phyloP scores from a whole-genome alignment of 164 flowering plant species.

The Pachysandra terminalis region DNA sequence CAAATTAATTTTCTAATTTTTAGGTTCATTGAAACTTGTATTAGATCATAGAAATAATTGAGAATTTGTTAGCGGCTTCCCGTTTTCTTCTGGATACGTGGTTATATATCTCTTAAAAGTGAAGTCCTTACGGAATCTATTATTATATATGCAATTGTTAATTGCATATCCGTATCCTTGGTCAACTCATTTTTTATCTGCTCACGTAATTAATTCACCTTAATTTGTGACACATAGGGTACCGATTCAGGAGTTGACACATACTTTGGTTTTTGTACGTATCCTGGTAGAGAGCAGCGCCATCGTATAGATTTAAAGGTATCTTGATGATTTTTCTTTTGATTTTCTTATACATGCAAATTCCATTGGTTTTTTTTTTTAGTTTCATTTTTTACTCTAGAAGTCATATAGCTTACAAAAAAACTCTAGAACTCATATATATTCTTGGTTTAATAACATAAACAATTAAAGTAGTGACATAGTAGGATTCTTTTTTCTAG shows the following conservation, averaged over 20 bases:
- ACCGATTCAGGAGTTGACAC: conserved; percentile 97
- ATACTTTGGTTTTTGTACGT: conserved; percentile 96
- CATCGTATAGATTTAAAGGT: conserved; percentile 97
- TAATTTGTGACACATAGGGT: conserved; percentile 40
- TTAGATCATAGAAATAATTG: neutral
- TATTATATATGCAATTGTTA: neutral
- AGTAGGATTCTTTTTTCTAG: no score
- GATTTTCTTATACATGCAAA: neutral
- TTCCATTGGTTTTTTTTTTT: neutral
- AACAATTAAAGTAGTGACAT: no score
- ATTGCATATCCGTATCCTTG: neutral
- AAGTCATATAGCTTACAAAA: no score
- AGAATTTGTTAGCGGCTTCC: neutral
- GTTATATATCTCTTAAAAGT: neutral
- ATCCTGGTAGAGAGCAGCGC: conserved; percentile 85
- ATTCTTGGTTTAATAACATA: no score
- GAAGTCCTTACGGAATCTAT: neutral
- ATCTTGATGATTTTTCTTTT: neutral
- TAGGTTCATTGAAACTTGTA: neutral
- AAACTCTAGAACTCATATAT: no score
- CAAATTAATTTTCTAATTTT: no score
- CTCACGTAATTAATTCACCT: neutral
- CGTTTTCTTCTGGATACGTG: neutral
- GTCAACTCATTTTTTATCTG: neutral
- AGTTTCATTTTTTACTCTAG: no score